These are phyloP conservation scores for Pleurostoma richardsiae DNA, from an alignment of 2,329 filamentous ascomycete species.

Conservation along the genomic window DNA sequence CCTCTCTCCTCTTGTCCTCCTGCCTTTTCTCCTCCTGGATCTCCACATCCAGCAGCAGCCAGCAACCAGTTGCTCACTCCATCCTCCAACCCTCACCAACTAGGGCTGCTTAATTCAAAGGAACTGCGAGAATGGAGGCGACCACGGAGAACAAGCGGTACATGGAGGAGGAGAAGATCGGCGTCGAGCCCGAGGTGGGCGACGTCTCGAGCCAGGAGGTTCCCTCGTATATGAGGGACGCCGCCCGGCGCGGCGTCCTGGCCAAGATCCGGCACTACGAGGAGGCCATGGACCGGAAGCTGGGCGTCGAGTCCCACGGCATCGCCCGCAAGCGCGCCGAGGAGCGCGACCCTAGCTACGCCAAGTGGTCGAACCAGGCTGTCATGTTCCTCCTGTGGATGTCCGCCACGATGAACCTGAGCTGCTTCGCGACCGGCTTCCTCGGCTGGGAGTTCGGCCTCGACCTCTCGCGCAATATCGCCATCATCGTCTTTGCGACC, in stretches of 20 bases:
- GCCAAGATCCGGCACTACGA: slow-evolving; percentile 34
- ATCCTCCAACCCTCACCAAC: no score
- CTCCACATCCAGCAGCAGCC: no score
- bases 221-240: slow-evolving; percentile 5
- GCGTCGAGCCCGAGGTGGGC: slow-evolving; percentile 3
- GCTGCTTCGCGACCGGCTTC: slow-evolving; percentile 46
- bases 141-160: background rate
- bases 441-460: slow-evolving; percentile 44
- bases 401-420: slow-evolving; percentile 43
- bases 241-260: slow-evolving; percentile 21
- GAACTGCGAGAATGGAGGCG: background rate
- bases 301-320: slow-evolving; percentile 43
- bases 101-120: background rate
- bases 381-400: slow-evolving; percentile 50
- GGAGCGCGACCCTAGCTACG: slow-evolving; percentile 29
- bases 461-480: slow-evolving; percentile 34
- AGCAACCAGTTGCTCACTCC: no score
- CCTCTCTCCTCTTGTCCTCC: no score
- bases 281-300: slow-evolving; percentile 33
- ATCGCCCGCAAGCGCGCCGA: slow-evolving; percentile 39
- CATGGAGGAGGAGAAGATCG: slow-evolving; percentile 8
- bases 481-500: slow-evolving; percentile 39
- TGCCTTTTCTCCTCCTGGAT: no score
- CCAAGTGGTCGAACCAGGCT: slow-evolving; percentile 32
- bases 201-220: slow-evolving; percentile 2